These are phyloP conservation scores for Acidiella bohemica DNA, from an alignment of 495 filamentous ascomycete species.

Conservation along the genomic window DNA sequence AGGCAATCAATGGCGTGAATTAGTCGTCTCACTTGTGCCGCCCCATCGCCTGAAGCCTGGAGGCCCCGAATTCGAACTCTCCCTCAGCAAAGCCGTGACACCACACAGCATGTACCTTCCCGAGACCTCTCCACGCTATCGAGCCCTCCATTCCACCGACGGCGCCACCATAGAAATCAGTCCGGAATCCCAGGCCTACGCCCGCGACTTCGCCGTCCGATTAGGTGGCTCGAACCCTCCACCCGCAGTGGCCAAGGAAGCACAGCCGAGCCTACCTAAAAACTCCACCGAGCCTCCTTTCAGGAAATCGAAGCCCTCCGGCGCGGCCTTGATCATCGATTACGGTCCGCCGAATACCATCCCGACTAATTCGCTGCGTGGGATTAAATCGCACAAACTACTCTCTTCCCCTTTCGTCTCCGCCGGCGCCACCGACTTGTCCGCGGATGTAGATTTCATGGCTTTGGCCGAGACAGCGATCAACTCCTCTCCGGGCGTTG, in stretches of 20 bases:
- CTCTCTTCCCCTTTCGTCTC: slow-evolving; percentile 64
- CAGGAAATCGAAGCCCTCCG: slow-evolving; percentile 48
- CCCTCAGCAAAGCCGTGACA: slow-evolving; percentile 55
- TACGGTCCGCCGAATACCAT: slow-evolving; percentile 72
- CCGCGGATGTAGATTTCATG: slow-evolving; percentile 82
- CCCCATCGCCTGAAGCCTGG: slow-evolving; percentile 38
- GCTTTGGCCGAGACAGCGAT: slow-evolving; percentile 72
- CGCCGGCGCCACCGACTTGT: slow-evolving; percentile 73
- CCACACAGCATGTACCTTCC: slow-evolving; percentile 76
- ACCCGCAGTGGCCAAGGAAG: slow-evolving; percentile 34
- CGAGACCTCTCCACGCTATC: slow-evolving; percentile 67
- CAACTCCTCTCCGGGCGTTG: slow-evolving; percentile 57
- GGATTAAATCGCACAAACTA: slow-evolving; percentile 58
- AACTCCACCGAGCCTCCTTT: slow-evolving; percentile 16
- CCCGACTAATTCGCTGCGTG: slow-evolving; percentile 74
- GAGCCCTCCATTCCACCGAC: slow-evolving; percentile 48
- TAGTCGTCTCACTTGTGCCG: slow-evolving; percentile 59
- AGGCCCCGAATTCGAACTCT: slow-evolving; percentile 68
- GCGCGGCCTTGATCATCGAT: slow-evolving; percentile 84
- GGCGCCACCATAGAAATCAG: slow-evolving; percentile 73
- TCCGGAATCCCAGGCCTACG: slow-evolving; percentile 67
- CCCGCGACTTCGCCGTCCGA: slow-evolving; percentile 62
- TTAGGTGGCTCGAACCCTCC: slow-evolving; percentile 53
- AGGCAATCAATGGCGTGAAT: slow-evolving; percentile 62
- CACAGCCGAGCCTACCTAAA: slow-evolving; percentile 6